Evolutionary conservation across 306 rosid genomes (phyloP), one percentile per base, ranked within the genome.

Genomic region (Medicago arabica): DNA sequence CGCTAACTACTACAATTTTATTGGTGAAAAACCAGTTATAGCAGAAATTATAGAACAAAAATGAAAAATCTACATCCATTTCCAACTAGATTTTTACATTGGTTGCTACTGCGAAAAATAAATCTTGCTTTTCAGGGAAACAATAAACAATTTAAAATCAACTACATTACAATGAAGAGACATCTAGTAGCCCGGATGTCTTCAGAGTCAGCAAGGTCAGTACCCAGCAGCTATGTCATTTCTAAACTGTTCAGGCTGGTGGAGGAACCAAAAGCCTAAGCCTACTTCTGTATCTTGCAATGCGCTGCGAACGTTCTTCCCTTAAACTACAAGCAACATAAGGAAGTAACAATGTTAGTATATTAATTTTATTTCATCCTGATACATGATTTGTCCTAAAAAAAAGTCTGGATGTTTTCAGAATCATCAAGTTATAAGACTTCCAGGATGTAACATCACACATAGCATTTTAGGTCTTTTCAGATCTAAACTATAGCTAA

Each of bases 181-280:
- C 70, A 59, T 17, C 49, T 64, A 71, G 17, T 62, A 40, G 57
- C 46, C 59, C 47, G 18, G 36, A 59, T 28, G 81, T 39, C 43
- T 43, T 39, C 25, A 19, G 54, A 59, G 86, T 65, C 77, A 65
- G 55, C 81, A 66, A 47, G 36, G 44, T 83, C 83, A 89, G 78
- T 86, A 81, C 74, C 91, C 91, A 40, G 91, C 81, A 71, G 91
- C 86, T 59, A 86, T 62, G 69, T 92, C 93, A 72, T 83, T 88
- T 67, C 92, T 80, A 76, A 84, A 80, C 80, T 84, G 93, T 73
- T 90, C 96, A 31, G n/a, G 75, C 84, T 0, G 84, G 75, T 8
- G 90, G 87, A 67, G 97, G 97, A 78, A 95, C 96, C 78, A 95
- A 89, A 83, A 92, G 97, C 81, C 91, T 89, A 15, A 95, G 97